Base-by-base conservation (phyloP, 164 flowering plant species). In the Hamamelis virginiana region DNA sequence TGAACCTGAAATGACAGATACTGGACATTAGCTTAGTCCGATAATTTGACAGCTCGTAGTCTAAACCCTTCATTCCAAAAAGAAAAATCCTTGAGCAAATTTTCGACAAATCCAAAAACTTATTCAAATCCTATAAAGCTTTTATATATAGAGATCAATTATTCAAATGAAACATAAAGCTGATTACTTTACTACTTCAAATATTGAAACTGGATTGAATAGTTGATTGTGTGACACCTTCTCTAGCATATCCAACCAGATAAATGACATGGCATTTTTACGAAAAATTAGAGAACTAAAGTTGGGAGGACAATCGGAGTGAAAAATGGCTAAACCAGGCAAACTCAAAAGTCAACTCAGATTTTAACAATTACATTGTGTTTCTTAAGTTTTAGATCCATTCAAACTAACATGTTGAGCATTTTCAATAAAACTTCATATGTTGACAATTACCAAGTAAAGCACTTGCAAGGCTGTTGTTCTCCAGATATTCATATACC, bases 401-500 rank as follows among this genome's bases (percentile, higher is more conserved):
- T 16, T 19, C 21, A n/a, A 62, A 9, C 13, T 22, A 14, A 38
- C 38, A 58, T 5, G 21, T 8, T 1, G 4, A 10, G 12, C 66
- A 5, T 46, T 64, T 12, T 6, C 45, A 14, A 3, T 28, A 57
- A 57, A 21, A 18, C 11, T 41, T 52, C 23, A 22, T 15, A 16
- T 28, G 47, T 3, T 52, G 57, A 73, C 27, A 56, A 64, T 77
- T 82, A 88, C 95, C 91, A 19, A 88, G 84, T 77, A 90, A 78
- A 65, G 74, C 80, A 66, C 73, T 72, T 38, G 87, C 87, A 76
- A 90, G 84, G 81, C 98, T 93, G 75, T 89, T 91, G 77, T 91
- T 91, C 77, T 89, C 93, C 80, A 89, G 46, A 78, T 79, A 91
- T 75, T 89, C 95, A 64, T 91, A 93, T 15, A 93, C 88, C 79